These are phyloP conservation scores for Cenchrus americanus DNA, from an alignment of 176 grass and related monocot species.

Conservation along the genomic window DNA sequence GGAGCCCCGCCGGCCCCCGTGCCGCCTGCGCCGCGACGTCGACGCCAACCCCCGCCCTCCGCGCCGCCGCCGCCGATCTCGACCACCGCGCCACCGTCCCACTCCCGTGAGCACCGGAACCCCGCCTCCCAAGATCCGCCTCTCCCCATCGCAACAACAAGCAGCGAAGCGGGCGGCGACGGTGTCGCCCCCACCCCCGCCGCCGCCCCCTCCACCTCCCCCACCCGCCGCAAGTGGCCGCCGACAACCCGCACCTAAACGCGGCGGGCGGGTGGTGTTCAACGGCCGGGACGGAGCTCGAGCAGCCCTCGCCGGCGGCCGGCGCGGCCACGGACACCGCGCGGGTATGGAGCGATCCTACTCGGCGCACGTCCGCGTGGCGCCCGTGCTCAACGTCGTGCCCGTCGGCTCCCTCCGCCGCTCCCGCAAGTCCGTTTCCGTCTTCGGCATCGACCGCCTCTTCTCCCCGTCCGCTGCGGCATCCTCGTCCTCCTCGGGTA, in stretches of 20 bases:
- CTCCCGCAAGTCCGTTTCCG: slow-evolving; percentile 79
- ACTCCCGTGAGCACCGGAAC: slow-evolving; percentile 10
- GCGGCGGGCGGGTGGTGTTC: slow-evolving; percentile 94
- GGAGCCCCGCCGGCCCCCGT: too few relatives aligned
- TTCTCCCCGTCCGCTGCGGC: slow-evolving; percentile 51
- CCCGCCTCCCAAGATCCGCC: slow-evolving; percentile 59
- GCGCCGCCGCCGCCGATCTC: too few relatives aligned
- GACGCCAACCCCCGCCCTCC: not conserved
- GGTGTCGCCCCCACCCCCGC: not conserved
- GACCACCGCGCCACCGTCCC: not conserved
- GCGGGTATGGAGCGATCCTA: slow-evolving; percentile 83
- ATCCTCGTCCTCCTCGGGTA: not conserved
- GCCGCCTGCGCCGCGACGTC: too few relatives aligned
- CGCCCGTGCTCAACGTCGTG: slow-evolving; percentile 79
- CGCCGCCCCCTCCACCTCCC: not conserved
- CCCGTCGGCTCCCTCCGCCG: slow-evolving; percentile 83
- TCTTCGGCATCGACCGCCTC: slow-evolving; percentile 84
- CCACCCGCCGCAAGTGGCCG: slow-evolving; percentile 44
- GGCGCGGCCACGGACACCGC: slow-evolving; percentile 23
- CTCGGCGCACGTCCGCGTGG: slow-evolving; percentile 87
- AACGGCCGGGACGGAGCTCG: slow-evolving; percentile 68
- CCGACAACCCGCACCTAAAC: slow-evolving; percentile 86
- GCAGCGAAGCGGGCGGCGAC: not conserved
- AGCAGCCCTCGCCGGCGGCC: slow-evolving; percentile 82
- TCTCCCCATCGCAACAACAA: slow-evolving; percentile 34